Evolutionary conservation across 108 stramenopile genomes (phyloP).

Genomic region (Cyclotella cryptica): DNA sequence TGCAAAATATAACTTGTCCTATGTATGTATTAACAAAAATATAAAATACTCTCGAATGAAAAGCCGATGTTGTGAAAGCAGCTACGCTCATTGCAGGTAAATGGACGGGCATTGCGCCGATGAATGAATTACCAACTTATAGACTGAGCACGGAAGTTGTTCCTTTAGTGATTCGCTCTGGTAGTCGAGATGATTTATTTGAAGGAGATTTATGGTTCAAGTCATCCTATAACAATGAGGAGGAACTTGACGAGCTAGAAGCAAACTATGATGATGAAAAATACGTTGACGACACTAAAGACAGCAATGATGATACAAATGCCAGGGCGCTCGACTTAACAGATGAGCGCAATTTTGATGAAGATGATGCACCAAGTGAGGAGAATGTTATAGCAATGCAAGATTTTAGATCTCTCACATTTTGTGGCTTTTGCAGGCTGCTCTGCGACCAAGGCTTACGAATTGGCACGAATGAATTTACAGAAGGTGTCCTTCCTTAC

Average conservation of each 20-base stretch:
- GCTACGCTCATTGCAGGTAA: conserved; percentile 46
- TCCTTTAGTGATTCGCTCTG: conserved; percentile 44
- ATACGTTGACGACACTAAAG: neutral
- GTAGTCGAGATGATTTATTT: conserved; percentile 62
- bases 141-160: conserved; percentile 3
- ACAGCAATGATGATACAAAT: conserved; percentile 16
- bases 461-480: conserved; percentile 23
- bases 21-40: no score
- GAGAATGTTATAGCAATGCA: neutral
- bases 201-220: conserved; percentile 63
- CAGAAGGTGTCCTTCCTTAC: conserved; percentile 71
- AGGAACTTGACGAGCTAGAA: conserved; percentile 23
- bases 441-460: conserved; percentile 67
- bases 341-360: conserved; percentile 33
- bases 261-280: conserved; percentile 25
- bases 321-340: conserved; percentile 37
- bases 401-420: conserved; percentile 34
- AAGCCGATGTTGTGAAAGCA: conserved; percentile 54
- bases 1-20: no score
- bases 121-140: conserved; percentile 17
- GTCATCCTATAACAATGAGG: conserved; percentile 16
- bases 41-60: no score
- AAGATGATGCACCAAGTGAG: conserved; percentile 23
- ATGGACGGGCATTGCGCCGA: conserved; percentile 35
- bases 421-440: conserved; percentile 65